Base-by-base conservation (phyloP, 805 yeast species). In the Metschnikowia shivogae region DNA sequence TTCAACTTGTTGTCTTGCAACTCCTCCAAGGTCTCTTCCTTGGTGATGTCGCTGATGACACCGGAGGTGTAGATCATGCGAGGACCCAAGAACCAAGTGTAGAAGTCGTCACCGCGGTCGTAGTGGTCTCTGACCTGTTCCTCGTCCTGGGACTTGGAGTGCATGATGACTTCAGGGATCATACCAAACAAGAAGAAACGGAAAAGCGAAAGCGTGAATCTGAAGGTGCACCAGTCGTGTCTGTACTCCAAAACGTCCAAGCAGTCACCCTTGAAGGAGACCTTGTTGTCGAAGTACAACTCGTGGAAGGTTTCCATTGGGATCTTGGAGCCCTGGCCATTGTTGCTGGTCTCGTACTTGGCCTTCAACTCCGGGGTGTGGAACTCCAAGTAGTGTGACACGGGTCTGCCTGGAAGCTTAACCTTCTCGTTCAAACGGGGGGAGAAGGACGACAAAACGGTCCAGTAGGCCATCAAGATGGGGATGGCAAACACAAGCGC, bases 91-190 rank as follows among this genome's bases (percentile, higher is more conserved):
- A 89, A 89, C 95, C 95, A 89, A 45, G 89, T 71, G 78, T 89
- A 89, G 68, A 89, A 89, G 68, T 89, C 96, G 63, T 89, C 96
- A 67, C 97, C 96, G 58, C 97, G 86, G 73, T 89, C 97, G 66
- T 89, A 89, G 71, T 89, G 96, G 60, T 86, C 96, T 68, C 96
- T 82, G 46, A 89, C 97, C 70, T 89, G 97, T 70, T 89, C 97
- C 72, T 89, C 97, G 64, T 89, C 97, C 73, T 89, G 97, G 17
- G 95, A 85, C 63, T 88, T 81, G 53, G 95, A 83, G 73, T 89
- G 97, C 82, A 89, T 64, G 58, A 89, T 84, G 46, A 89, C 95
- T 70, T 89, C 97, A 36, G 97, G 97, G 53, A 89, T 85, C 86
- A 89, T 80, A 39, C 93, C 95, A 41, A 87, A 76, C 54, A 89